Base-by-base conservation (phyloP, 2,329 filamentous ascomycete genomes). In the Byssochlamys sp. region DNA sequence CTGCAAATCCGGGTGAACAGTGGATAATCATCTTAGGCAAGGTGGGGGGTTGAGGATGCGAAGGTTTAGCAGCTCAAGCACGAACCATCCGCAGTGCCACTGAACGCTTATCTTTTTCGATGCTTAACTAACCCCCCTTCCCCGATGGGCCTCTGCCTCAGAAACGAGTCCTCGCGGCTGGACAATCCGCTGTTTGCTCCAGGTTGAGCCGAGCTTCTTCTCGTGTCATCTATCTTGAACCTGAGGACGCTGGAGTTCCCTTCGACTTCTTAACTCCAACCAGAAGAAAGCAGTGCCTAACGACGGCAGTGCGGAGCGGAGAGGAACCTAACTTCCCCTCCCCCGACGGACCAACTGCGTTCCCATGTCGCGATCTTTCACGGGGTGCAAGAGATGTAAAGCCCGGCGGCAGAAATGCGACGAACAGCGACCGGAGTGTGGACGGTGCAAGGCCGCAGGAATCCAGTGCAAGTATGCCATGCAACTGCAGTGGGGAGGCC, bases 381-480 rank as follows among this genome's bases (percentile, higher is more conserved):
- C 67, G 54, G 74, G 74, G n/a, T 76, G 74, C 66, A 71, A 71
- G 60, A 69, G 74, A 64, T 76, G 74, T 71, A 76, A 75, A 65
- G 66, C 70, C 53, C 72, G 75, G 39, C 71, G 75, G 55, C 73
- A 77, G 60, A 77, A 77, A 72, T 77, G 75, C 65, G 74, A 77
- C 60, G 75, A 77, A 63, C 65, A 68, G 55, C 69, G 70, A 58
- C 75, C 75, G 27, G 66, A 61, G 53, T 77, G 75, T 64, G 67
- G 68, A 11, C 71, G 74, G 58, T 77, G 74, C 61, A 66, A 68
- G 62, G 61, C 66, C 50, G 72, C 73, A n/a, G 68, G 67, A 31
- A 65, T 65, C 53, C 65, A 68, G 54, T 75, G 73, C 62, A 68
- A 70, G 60, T 75, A 75, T 69, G 66, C 73, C 52, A 71, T 75